Percentiles rank a stretch among this genome's conserved stretches.
Conservation (phyloP, 768 basidiomycete genomes). For the Russula griseocarnosa region DNA sequence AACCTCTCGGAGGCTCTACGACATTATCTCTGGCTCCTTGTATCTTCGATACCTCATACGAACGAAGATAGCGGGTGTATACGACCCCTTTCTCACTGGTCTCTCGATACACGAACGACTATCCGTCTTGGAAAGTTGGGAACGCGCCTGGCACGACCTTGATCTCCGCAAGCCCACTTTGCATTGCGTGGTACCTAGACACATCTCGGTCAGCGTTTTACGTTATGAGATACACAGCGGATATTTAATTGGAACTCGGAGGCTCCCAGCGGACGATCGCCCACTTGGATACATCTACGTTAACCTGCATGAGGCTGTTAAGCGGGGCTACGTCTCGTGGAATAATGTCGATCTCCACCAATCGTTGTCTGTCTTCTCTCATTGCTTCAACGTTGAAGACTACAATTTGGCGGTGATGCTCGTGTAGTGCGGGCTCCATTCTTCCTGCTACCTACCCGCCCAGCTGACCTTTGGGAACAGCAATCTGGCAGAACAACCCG, state of each 20-base stretch:
- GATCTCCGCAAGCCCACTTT: conserved; percentile 19
- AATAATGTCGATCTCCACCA: conserved; percentile 18
- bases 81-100: conserved; percentile 13
- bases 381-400: conserved; percentile 22
- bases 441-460: too few relatives aligned
- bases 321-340: conserved; percentile 11
- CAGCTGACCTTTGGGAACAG: conserved; percentile 12
- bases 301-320: conserved; percentile 13
- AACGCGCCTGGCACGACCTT: conserved; percentile 13
- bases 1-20: conserved; percentile 16
- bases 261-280: conserved; percentile 20
- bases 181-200: conserved; percentile 18
- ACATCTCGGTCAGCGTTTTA: conserved; percentile 11
- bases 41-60: conserved; percentile 23
- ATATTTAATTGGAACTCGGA: conserved; percentile 18
- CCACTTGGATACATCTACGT: conserved; percentile 21
- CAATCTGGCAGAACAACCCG: conserved; percentile 12
- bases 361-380: conserved; percentile 10
- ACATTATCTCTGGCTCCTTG: conserved; percentile 17
- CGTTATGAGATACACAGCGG: conserved; percentile 21
- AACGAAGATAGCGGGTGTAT: conserved; percentile 18
- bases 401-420: conserved; percentile 20
- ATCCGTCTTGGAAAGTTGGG: conserved; percentile 17
- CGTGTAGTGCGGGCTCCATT: conserved; percentile 15
- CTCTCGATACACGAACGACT: conserved; percentile 20